phyloP scores from a whole-genome alignment of 2,329 filamentous ascomycete species.

The Mollisiaceae sp. region DNA sequence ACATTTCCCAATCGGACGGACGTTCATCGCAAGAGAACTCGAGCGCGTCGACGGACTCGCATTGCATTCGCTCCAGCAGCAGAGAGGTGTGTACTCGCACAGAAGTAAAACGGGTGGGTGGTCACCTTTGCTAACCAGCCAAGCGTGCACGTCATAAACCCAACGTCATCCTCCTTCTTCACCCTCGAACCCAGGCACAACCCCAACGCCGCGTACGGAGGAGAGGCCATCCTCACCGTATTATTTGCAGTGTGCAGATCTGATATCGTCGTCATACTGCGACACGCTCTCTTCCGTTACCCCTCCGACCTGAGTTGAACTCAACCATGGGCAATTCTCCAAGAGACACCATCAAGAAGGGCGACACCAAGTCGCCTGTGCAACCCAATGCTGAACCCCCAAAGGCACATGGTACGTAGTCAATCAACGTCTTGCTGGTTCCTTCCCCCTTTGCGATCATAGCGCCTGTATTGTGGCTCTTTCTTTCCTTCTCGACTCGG shows the following conservation, averaged over 20 bases:
- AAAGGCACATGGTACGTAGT: slow-evolving; percentile 33
- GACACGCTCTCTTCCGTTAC: slow-evolving; percentile 1
- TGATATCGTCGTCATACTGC: slow-evolving; percentile 10
- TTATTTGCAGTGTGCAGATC: slow-evolving; percentile 9
- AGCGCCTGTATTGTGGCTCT: not conserved
- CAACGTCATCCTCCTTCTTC: not conserved
- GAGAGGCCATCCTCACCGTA: not conserved
- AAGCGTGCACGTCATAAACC: not conserved
- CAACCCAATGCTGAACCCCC: slow-evolving; percentile 32
- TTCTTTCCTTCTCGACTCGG: not conserved
- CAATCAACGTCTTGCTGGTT: not conserved
- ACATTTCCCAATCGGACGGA: not conserved
- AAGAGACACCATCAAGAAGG: slow-evolving; percentile 33
- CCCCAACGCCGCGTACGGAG: not conserved
- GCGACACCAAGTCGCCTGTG: slow-evolving; percentile 34
- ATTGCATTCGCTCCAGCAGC: not conserved
- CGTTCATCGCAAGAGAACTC: not conserved
- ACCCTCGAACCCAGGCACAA: not conserved
- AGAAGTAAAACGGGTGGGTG: not conserved
- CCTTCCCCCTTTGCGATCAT: not conserved
- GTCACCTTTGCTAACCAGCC: not conserved
- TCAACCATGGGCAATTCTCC: slow-evolving; percentile 39
- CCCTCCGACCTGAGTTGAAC: slow-evolving; percentile 16
- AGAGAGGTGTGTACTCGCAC: not conserved
- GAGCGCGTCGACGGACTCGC: not conserved